Evolutionary conservation across 1,284 basidiomycete genomes (phyloP).

Genomic region (Fomitopsis palustris): DNA sequence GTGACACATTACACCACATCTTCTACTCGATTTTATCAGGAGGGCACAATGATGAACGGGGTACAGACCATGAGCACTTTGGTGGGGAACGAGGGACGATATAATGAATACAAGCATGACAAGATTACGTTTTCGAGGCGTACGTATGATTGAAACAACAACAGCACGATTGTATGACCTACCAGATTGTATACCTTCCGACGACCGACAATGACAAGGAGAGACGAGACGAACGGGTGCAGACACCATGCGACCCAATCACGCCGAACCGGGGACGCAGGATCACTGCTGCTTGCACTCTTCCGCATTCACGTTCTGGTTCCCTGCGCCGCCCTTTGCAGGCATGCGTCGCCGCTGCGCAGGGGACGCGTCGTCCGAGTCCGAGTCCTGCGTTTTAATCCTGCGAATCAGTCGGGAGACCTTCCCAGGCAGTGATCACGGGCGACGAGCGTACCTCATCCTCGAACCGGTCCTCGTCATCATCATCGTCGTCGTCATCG

Average conservation of each 20-base stretch:
- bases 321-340: slow-evolving; percentile 42
- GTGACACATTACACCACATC: no score
- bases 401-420: slow-evolving; percentile 13
- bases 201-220: not conserved
- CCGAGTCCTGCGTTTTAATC: slow-evolving; percentile 46
- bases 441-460: slow-evolving; percentile 40
- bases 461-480: slow-evolving; percentile 47
- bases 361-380: slow-evolving; percentile 53
- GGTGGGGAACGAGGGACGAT: slow-evolving; percentile 5
- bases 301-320: slow-evolving; percentile 60
- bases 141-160: not conserved
- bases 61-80: no score
- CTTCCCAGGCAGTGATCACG: slow-evolving; percentile 9
- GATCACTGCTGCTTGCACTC: slow-evolving; percentile 84
- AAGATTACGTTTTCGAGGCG: slow-evolving; percentile 5
- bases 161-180: not conserved
- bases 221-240: not conserved
- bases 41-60: slow-evolving; percentile 8
- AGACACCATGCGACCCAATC: not conserved
- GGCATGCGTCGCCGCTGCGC: slow-evolving; percentile 49
- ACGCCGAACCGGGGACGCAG: not conserved
- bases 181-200: not conserved
- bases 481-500: slow-evolving; percentile 47
- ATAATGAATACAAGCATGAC: slow-evolving; percentile 13
- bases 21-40: not conserved